A percentile compares a stretch with the other conserved stretches of the same genome.
Conservation (phyloP, 2,329 filamentous ascomycete species). For the Penicillium sp. region DNA sequence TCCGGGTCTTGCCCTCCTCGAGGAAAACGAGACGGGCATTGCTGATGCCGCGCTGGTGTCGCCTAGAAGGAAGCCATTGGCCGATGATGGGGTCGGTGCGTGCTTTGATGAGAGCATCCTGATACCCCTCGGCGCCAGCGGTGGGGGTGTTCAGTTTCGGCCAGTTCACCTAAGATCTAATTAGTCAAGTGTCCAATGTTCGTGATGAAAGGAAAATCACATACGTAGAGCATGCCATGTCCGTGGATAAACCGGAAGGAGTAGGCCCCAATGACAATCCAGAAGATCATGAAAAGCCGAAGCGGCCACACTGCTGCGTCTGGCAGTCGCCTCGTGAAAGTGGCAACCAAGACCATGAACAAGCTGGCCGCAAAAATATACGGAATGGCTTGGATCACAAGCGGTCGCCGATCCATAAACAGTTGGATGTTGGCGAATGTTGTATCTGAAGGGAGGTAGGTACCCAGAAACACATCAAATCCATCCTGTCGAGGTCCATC, state of each 20-base stretch:
- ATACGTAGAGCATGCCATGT: slow-evolving; percentile 84
- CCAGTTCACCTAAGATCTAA: slow-evolving; percentile 69
- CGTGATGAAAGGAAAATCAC: not conserved
- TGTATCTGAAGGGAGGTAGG: slow-evolving; percentile 73
- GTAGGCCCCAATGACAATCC: slow-evolving; percentile 69
- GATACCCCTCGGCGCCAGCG: slow-evolving; percentile 83
- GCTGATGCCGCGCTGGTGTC: slow-evolving; percentile 80
- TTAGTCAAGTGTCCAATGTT: not conserved
- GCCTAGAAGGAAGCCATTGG: slow-evolving; percentile 60
- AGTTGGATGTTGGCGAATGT: slow-evolving; percentile 71
- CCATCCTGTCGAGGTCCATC: slow-evolving; percentile 94
- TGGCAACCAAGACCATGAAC: slow-evolving; percentile 76
- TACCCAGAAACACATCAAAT: slow-evolving; percentile 90
- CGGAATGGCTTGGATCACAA: slow-evolving; percentile 90
- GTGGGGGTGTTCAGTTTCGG: slow-evolving; percentile 90
- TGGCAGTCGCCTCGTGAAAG: slow-evolving; percentile 70
- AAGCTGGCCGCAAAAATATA: slow-evolving; percentile 85
- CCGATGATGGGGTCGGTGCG: slow-evolving; percentile 82
- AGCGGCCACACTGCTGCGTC: slow-evolving; percentile 78
- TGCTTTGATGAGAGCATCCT: slow-evolving; percentile 80
- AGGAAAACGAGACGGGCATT: slow-evolving; percentile 79
- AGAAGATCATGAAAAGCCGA: slow-evolving; percentile 79
- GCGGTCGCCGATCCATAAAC: slow-evolving; percentile 80
- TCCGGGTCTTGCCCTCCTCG: slow-evolving; percentile 98
- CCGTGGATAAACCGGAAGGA: slow-evolving; percentile 73